phyloP scores from a whole-genome alignment of 2,329 filamentous ascomycete genomes.

The Neofusicoccum ribis region DNA sequence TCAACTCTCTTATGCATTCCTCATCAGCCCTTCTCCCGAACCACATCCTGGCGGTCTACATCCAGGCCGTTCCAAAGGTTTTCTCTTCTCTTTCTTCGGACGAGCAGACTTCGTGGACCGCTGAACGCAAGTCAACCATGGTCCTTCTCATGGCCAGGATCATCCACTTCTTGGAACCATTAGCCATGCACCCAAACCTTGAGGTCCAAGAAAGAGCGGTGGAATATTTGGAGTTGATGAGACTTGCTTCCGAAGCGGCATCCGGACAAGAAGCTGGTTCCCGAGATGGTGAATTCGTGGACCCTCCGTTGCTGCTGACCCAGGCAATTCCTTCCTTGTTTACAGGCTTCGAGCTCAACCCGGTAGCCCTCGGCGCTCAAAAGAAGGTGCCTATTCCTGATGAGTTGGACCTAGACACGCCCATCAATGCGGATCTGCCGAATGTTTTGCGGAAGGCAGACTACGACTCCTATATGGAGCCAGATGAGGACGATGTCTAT shows the following conservation, averaged over 20 bases:
- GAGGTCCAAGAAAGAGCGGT: conserved; percentile 95
- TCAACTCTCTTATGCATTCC: conserved; percentile 73
- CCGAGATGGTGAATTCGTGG: conserved; percentile 67
- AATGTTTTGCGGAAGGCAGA: conserved; percentile 61
- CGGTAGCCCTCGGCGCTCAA: conserved; percentile 80
- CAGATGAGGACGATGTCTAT: conserved; percentile 46
- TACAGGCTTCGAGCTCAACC: conserved; percentile 83
- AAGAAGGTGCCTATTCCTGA: conserved; percentile 79
- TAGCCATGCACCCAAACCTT: conserved; percentile 79
- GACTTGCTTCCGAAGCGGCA: conserved; percentile 79
- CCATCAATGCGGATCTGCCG: conserved; percentile 75
- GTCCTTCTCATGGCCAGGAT: conserved; percentile 79
- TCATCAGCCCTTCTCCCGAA: conserved; percentile 60
- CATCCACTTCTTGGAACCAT: conserved; percentile 75
- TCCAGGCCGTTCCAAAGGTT: conserved; percentile 85
- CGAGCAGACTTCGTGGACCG: conserved; percentile 67
- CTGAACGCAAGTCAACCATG: conserved; percentile 70
- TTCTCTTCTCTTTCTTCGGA: conserved; percentile 71
- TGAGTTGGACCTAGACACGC: conserved; percentile 74
- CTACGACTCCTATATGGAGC: conserved; percentile 42
- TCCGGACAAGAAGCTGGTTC: conserved; percentile 60
- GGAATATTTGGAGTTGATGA: conserved; percentile 86
- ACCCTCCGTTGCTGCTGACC: conserved; percentile 80
- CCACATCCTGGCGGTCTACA: conserved; percentile 70
- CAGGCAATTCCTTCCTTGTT: conserved; percentile 90